Conservation (phyloP, 768 basidiomycete species). For the Goffeauzyma gilvescens region DNA sequence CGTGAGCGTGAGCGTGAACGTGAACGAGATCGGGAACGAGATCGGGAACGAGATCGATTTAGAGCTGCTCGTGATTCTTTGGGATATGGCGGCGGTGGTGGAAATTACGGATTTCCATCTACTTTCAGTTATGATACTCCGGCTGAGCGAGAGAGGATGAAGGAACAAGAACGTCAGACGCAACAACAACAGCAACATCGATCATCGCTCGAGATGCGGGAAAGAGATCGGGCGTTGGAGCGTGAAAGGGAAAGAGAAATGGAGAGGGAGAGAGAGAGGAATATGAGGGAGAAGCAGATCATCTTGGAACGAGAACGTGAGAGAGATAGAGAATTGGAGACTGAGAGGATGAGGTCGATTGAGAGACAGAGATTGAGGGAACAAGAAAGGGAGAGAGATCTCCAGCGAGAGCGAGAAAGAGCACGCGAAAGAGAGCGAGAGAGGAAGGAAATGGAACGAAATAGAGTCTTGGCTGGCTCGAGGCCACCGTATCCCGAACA, state of each 20-base stretch:
- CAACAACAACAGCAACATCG: not conserved
- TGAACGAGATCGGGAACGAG: not conserved
- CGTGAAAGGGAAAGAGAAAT: not conserved
- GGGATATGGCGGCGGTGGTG: not conserved
- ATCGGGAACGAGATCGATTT: constrained; percentile 1
- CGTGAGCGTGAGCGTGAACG: not conserved
- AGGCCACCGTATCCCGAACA: not conserved
- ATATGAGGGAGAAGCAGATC: not conserved
- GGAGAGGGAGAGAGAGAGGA: not conserved
- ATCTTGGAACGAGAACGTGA: not conserved
- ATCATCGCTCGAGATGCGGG: not conserved
- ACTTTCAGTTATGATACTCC: not conserved
- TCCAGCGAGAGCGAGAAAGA: constrained; percentile 3
- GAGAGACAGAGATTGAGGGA: not conserved
- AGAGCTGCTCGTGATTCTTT: not conserved
- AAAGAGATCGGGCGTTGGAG: not conserved
- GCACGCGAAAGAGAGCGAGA: constrained; percentile 11
- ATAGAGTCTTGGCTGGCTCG: not conserved
- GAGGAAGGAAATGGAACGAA: not conserved
- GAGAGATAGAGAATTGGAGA: not conserved
- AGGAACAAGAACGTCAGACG: constrained; percentile 2
- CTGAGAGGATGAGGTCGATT: not conserved
- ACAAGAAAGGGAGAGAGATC: not conserved
- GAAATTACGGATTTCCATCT: not conserved
- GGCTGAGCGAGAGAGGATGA: constrained; percentile 3